Conservation (phyloP, 2,329 filamentous ascomycete genomes). For the Penicillium sp. region DNA sequence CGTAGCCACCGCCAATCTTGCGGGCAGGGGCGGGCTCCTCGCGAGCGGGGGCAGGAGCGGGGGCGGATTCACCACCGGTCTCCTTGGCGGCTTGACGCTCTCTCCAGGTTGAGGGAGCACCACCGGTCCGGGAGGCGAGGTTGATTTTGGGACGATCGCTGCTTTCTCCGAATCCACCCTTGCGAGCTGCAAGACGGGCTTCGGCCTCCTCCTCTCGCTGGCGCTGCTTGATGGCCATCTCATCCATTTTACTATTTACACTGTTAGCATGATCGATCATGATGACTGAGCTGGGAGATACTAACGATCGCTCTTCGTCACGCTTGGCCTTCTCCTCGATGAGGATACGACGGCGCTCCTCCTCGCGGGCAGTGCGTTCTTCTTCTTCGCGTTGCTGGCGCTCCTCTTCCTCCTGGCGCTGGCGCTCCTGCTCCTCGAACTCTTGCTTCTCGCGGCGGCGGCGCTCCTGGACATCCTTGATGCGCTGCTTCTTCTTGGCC, state of each 20-base stretch:
- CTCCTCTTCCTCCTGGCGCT: conserved; percentile 82
- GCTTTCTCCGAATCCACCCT: conserved; percentile 53
- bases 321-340: conserved; percentile 68
- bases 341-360: conserved; percentile 73
- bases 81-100: conserved; percentile 59
- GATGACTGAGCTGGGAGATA: conserved; percentile 17
- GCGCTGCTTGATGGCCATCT: conserved; percentile 66
- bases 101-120: conserved; percentile 55
- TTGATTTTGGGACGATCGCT: conserved; percentile 58
- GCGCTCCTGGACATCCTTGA: conserved; percentile 84
- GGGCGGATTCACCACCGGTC: conserved; percentile 23
- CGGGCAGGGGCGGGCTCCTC: conserved; percentile 33
- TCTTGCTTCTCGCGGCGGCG: conserved; percentile 81
- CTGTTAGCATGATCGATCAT: conserved; percentile 34
- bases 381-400: conserved; percentile 78
- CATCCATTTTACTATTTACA: conserved; percentile 59
- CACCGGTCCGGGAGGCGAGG: conserved; percentile 52
- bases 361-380: conserved; percentile 76
- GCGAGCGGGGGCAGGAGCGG: conserved; percentile 28
- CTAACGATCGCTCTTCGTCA: conserved; percentile 62
- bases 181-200: conserved; percentile 70
- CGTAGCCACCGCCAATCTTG: conserved; percentile 38
- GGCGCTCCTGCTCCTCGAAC: conserved; percentile 79
- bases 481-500: conserved; percentile 82
- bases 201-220: conserved; percentile 87